A percentile compares a stretch with the other conserved stretches of the same genome.
These are phyloP conservation scores for Amaranthus palmeri DNA, from an alignment of 148 eudicot species.

Conservation along the genomic window DNA sequence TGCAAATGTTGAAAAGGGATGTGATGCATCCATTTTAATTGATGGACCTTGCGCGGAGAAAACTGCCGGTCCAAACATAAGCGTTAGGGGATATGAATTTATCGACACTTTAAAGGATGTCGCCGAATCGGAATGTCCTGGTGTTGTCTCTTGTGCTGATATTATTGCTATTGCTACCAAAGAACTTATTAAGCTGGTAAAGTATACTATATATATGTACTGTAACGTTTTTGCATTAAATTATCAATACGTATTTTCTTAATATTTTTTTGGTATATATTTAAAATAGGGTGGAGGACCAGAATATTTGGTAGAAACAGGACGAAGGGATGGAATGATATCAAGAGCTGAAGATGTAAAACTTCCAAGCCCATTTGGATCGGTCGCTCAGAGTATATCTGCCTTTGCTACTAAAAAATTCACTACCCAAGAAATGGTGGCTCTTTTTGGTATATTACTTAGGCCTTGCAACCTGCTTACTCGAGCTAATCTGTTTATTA, in stretches of 20 bases:
- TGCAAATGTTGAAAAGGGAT: constrained; percentile 2
- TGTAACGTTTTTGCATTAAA: not conserved
- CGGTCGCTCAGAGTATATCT: not conserved
- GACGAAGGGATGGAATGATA: constrained; percentile 24
- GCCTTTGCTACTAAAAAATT: constrained; percentile 13
- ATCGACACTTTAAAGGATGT: constrained; percentile 11
- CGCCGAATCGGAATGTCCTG: constrained; percentile 11
- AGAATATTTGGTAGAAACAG: constrained; percentile 23
- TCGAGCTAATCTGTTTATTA: too few relatives aligned
- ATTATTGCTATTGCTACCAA: constrained; percentile 20
- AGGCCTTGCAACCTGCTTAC: too few relatives aligned
- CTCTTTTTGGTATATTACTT: constrained; percentile 22
- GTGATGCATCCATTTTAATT: constrained; percentile 25
- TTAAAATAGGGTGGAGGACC: constrained; percentile 29
- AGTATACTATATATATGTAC: not conserved
- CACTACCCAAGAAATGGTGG: constrained; percentile 20
- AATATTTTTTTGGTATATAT: not conserved
- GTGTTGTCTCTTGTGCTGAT: constrained; percentile 17
- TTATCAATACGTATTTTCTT: too few relatives aligned
- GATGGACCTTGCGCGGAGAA: constrained; percentile 11
- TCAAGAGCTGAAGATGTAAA: constrained; percentile 9
- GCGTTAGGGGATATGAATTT: constrained; percentile 17
- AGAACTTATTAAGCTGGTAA: constrained; percentile 18
- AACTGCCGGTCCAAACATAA: constrained; percentile 13
- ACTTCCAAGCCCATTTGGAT: constrained; percentile 23